Base-by-base conservation (phyloP, 495 filamentous ascomycete species). In the Daldinia loculata region DNA sequence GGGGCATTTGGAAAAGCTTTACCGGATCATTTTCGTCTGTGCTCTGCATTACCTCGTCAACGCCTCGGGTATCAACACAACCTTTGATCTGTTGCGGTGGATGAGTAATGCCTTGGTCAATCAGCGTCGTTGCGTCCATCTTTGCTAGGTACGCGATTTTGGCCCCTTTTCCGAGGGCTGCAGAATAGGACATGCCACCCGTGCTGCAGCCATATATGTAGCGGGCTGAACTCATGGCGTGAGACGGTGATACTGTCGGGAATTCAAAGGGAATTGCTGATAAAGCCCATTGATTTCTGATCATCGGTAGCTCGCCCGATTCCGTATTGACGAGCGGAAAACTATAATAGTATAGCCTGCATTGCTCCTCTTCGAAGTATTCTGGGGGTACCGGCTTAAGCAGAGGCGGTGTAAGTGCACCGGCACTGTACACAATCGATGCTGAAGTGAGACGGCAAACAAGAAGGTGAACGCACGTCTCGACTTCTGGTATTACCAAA, bases 91-190 rank as follows among this genome's bases (percentile, higher is more conserved):
- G 68, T 26, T 68, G 70, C 5, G 86, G 87, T 17, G 85, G 80
- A 8, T 76, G 53, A 19, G 56, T 22, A 39, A 75, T 74, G 6
- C 84, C 86, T 19, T 74, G 72, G 12, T 71, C 66, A 36, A 91
- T 84, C 6, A 91, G 78, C 2, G 74, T 75, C 15, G 71, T 52
- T 14, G 80, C 80, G 67, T 90, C 83, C 11, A 89, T 75, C 66
- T 91, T 91, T 29, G 86, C 84, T 6, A 90, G 70, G 36, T 82
- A 83, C 56, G 89, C 87, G 55, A 90, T 89, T 74, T 90, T 90
- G 17, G 83, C 84, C 4, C 86, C 83, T 26, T 82, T 83, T 38
- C 87, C 86, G 1, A 87, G 80, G 2, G 82, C 83, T 22, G 81
- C 75, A 51, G 83, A 82, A 65, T 88, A 90, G 7, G 75, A 74